Conservation (phyloP, 2,329 filamentous ascomycete genomes). For the Fusarium siculi region DNA sequence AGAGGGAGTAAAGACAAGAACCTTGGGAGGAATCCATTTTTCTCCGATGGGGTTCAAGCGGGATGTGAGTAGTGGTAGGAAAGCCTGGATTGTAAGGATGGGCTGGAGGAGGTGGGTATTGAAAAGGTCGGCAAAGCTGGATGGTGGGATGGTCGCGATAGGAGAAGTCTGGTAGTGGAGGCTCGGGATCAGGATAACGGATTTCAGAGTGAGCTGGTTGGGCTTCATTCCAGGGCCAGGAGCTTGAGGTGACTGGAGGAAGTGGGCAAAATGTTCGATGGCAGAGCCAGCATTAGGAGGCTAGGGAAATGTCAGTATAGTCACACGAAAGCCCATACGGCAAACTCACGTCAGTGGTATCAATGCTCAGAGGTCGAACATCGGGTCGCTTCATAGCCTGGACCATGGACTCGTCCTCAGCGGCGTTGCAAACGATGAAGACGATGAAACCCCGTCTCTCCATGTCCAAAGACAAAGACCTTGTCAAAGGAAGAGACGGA, state of each 20-base stretch:
- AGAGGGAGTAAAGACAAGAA: slow-evolving; percentile 81
- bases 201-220: slow-evolving; percentile 80
- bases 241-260: slow-evolving; percentile 78
- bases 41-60: slow-evolving; percentile 65
- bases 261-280: slow-evolving; percentile 76
- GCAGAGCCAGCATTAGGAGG: slow-evolving; percentile 74
- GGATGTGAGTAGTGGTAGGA: slow-evolving; percentile 80
- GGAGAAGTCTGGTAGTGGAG: slow-evolving; percentile 83
- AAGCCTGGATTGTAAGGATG: slow-evolving; percentile 87
- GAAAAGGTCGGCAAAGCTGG: slow-evolving; percentile 87
- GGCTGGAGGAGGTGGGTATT: slow-evolving; percentile 93
- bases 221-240: slow-evolving; percentile 80
- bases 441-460: slow-evolving; percentile 94
- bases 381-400: slow-evolving; percentile 81
- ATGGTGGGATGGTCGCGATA: slow-evolving; percentile 85
- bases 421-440: slow-evolving; percentile 86
- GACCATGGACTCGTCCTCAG: slow-evolving; percentile 85
- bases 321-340: background rate
- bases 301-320: slow-evolving; percentile 54
- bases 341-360: slow-evolving; percentile 78
- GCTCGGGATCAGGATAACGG: slow-evolving; percentile 85
- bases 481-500: slow-evolving; percentile 83
- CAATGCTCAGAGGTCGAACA: slow-evolving; percentile 82
- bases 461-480: slow-evolving; percentile 84
- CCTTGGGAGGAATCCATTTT: slow-evolving; percentile 68